Conservation (phyloP, 1,139 yeast genomes). For the Suhomyces bribrorum region DNA sequence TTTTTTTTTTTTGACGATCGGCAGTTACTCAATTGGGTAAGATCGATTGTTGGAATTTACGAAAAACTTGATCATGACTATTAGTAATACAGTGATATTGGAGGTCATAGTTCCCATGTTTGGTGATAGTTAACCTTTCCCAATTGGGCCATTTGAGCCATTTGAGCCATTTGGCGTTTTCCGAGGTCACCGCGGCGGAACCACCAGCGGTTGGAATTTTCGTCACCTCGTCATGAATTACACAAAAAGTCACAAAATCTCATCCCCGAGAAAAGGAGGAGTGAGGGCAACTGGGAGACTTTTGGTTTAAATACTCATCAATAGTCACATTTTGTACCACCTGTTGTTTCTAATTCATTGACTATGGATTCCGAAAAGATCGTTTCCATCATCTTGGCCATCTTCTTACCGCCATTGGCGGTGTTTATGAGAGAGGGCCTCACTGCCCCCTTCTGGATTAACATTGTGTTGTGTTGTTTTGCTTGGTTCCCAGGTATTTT, state of each 20-base stretch:
- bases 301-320: not conserved
- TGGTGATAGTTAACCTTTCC: no score
- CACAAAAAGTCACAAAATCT: no score
- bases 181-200: constrained; percentile 2
- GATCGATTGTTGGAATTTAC: not conserved
- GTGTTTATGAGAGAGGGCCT: constrained; percentile 67
- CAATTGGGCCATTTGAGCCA: no score
- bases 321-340: not conserved
- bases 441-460: constrained; percentile 61
- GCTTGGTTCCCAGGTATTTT: constrained; percentile 77
- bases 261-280: no score
- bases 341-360: not conserved
- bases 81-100: no score
- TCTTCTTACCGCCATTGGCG: constrained; percentile 71
- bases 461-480: constrained; percentile 59
- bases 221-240: constrained; percentile 1
- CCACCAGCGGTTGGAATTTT: constrained; percentile 4
- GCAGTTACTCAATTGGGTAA: not conserved
- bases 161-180: not conserved
- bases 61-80: not conserved
- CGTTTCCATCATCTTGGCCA: constrained; percentile 49
- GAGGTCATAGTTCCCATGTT: no score
- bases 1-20: constrained; percentile 24
- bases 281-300: no score
- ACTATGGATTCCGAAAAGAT: constrained; percentile 47